phyloP scores from a whole-genome alignment of 2,329 filamentous ascomycete species.

The Botrytis paeoniae region DNA sequence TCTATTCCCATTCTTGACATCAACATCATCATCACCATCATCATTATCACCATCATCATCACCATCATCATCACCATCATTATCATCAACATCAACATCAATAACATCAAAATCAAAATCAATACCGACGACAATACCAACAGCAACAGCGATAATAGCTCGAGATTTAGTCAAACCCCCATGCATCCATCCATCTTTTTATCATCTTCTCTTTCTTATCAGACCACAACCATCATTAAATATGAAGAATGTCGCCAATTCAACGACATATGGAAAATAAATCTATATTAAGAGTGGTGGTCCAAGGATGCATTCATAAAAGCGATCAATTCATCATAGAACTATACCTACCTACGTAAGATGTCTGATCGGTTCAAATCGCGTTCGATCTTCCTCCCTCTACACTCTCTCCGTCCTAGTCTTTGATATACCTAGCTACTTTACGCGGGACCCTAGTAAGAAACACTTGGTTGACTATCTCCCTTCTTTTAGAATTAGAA shows the following conservation, averaged over 20 bases:
- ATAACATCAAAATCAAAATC: not conserved
- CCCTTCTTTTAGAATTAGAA: not conserved
- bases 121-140: too few species aligned
- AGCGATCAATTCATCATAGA: not conserved
- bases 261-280: not conserved
- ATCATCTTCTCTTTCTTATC: not conserved
- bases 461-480: not conserved
- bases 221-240: not conserved
- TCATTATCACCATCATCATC: accelerated
- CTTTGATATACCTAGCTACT: not conserved
- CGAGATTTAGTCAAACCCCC: not conserved
- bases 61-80: not conserved
- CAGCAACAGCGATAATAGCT: not conserved
- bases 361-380: not conserved
- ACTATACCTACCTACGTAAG: not conserved
- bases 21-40: not conserved
- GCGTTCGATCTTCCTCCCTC: not conserved
- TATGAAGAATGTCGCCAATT: not conserved
- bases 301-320: not conserved
- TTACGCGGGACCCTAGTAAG: not conserved
- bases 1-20: not conserved
- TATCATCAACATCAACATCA: not conserved
- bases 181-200: not conserved
- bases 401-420: not conserved
- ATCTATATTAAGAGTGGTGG: not conserved